Evolutionary conservation across 129 eudicot genomes (phyloP).

Genomic region (Artemisia annua): DNA sequence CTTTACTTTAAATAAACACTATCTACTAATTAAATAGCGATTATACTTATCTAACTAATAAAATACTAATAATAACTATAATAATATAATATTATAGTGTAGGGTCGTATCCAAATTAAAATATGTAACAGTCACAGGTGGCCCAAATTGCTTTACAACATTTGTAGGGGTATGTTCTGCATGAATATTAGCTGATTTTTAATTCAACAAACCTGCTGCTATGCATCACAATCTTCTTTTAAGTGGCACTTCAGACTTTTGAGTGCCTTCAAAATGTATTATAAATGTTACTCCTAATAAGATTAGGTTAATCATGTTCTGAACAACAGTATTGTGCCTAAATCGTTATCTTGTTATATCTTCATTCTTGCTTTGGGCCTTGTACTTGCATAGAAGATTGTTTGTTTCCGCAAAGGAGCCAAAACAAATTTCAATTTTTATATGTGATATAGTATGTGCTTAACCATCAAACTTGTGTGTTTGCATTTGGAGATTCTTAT

Average conservation of each 20-base stretch:
- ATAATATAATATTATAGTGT: too few species aligned
- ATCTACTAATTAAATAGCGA: too few species aligned
- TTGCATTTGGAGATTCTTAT: constrained; percentile 1
- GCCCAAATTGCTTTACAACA: too few species aligned
- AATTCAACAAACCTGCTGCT: neutral
- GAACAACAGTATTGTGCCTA: neutral
- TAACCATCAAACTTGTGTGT: constrained; percentile 5
- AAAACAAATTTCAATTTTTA: neutral
- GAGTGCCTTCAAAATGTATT: neutral
- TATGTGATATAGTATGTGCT: neutral
- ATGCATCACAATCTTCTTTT: neutral
- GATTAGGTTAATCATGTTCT: neutral
- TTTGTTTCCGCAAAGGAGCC: neutral
- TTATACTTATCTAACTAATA: too few species aligned
- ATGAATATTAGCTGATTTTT: too few species aligned
- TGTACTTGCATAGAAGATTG: neutral
- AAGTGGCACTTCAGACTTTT: neutral
- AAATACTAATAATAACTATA: too few species aligned
- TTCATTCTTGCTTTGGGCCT: constrained; percentile 1
- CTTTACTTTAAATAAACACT: too few species aligned
- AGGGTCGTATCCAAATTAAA: too few species aligned
- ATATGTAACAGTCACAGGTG: too few species aligned
- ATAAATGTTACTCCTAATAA: neutral
- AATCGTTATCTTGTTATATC: neutral
- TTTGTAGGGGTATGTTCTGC: too few species aligned